Conservation (phyloP, 75 land plant genomes). For the Selaginella tamariscina region DNA sequence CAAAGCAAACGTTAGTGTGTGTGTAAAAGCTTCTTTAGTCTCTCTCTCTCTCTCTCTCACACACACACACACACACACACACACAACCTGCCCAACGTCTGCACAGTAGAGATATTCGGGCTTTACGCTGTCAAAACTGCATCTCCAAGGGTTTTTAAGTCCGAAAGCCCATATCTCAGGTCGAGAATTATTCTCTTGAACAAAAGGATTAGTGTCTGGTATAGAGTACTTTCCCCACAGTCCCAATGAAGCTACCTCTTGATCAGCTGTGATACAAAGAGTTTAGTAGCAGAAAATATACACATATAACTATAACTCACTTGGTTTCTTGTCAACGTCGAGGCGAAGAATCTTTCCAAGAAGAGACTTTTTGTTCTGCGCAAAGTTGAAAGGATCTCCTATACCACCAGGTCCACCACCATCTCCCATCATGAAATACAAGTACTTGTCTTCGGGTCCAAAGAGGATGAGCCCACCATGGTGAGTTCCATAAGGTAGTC, state of each 20-base stretch:
- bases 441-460: slow-evolving; percentile 72
- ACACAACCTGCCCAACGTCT: slow-evolving; percentile 83
- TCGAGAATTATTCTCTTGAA: slow-evolving; percentile 26
- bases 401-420: slow-evolving; percentile 40
- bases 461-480: slow-evolving; percentile 81
- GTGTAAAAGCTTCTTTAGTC: background rate
- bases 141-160: slow-evolving; percentile 95
- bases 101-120: slow-evolving; percentile 75
- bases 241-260: slow-evolving; percentile 22
- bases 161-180: slow-evolving; percentile 89
- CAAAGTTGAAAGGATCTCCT: slow-evolving; percentile 66
- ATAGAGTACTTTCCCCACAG: slow-evolving; percentile 77
- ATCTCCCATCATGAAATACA: slow-evolving; percentile 93
- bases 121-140: slow-evolving; percentile 69
- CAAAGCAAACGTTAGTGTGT: background rate
- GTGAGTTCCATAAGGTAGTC: slow-evolving; percentile 70
- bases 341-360: slow-evolving; percentile 87
- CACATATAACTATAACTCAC: no score
- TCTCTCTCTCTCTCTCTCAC: background rate
- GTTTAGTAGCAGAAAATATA: no score
- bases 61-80: background rate
- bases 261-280: slow-evolving; percentile 29
- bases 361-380: slow-evolving; percentile 68
- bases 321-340: slow-evolving; percentile 59
- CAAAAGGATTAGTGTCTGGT: slow-evolving; percentile 64